phyloP scores from a whole-genome alignment of 2,329 filamentous ascomycete genomes.

The Cladosporium austrohemisphaericum region DNA sequence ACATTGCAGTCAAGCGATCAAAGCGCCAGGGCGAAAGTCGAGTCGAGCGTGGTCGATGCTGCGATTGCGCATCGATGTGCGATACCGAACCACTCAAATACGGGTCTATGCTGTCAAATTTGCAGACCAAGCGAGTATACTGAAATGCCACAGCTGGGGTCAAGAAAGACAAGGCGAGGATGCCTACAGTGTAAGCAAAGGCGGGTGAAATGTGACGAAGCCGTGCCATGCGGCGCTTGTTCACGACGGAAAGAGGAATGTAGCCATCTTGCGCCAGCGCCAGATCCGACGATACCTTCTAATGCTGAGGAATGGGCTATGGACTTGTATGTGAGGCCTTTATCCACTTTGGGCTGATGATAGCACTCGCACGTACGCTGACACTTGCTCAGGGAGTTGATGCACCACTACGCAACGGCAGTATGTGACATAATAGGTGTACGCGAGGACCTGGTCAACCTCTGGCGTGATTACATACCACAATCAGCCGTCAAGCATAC shows the following conservation, averaged over 20 bases:
- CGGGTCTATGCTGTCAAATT: no score
- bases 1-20: no score
- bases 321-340: constrained; percentile 17
- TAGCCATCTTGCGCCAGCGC: constrained; percentile 13
- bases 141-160: constrained; percentile 22
- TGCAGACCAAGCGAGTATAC: no score
- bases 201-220: constrained; percentile 30
- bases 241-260: constrained; percentile 22
- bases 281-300: constrained; percentile 2
- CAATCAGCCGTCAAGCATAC: constrained; percentile 21
- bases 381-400: constrained; percentile 23
- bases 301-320: constrained; percentile 22
- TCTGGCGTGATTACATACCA: constrained; percentile 23
- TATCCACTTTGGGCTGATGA: neutral
- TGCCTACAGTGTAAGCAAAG: constrained; percentile 28
- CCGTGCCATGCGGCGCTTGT: constrained; percentile 23
- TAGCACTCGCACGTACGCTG: neutral
- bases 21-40: no score
- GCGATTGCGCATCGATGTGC: no score
- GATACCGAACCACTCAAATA: no score
- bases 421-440: constrained; percentile 12
- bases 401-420: constrained; percentile 24
- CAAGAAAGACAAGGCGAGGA: constrained; percentile 26
- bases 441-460: constrained; percentile 16
- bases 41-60: no score